Evolutionary conservation across 1,284 basidiomycete species (phyloP).

Genomic region (Kwoniella shivajii): DNA sequence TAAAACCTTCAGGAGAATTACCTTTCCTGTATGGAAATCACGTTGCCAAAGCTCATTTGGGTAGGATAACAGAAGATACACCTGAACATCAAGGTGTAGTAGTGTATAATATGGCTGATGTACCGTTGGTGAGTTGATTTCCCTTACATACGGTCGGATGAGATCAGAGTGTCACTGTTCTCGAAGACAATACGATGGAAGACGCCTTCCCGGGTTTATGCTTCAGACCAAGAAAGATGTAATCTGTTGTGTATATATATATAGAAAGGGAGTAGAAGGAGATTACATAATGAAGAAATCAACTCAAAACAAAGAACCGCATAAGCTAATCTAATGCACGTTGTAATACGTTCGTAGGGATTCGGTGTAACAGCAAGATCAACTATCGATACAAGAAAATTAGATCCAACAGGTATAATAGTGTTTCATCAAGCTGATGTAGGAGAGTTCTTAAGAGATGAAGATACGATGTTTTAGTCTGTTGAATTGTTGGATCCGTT

Average conservation of each 20-base stretch:
- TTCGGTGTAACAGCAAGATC: constrained; percentile 97
- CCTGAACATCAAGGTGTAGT: constrained; percentile 99
- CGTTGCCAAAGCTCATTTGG: constrained; percentile 96
- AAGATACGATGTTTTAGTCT: constrained; percentile 62
- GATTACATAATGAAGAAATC: no score
- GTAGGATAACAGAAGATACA: constrained; percentile 98
- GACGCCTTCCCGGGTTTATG: no score
- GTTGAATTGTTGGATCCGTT: no score
- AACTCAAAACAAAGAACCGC: no score
- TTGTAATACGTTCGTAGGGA: constrained; percentile 61
- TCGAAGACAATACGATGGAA: no score
- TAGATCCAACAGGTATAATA: constrained; percentile 97
- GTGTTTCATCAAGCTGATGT: constrained; percentile 99
- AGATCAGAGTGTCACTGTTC: no score
- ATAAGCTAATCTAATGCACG: background rate
- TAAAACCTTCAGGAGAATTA: constrained; percentile 99
- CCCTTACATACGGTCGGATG: background rate
- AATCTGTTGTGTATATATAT: no score
- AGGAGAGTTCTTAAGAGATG: constrained; percentile 92
- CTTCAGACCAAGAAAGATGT: no score
- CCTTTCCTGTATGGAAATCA: constrained; percentile 99
- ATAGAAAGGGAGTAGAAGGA: no score
- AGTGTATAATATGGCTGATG: constrained; percentile 92
- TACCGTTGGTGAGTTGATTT: constrained; percentile 69
- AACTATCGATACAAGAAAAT: constrained; percentile 92